Evolutionary conservation across 768 basidiomycete species (phyloP), one percentile per base, ranked within the genome.

Genomic region (Auricularia sp.): DNA sequence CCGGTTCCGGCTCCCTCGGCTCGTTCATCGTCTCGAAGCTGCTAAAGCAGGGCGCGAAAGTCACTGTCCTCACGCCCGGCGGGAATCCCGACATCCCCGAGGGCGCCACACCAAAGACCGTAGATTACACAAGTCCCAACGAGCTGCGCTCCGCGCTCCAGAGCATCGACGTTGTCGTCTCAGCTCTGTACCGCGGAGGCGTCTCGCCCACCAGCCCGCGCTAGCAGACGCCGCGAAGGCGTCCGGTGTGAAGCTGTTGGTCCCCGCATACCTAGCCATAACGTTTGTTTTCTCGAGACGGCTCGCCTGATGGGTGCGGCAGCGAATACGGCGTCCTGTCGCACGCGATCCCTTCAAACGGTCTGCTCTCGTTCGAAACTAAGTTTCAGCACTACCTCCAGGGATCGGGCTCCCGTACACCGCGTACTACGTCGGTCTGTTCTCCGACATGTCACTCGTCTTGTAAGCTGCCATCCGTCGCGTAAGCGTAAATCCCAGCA

Each of bases 221-320:
- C 65, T 73, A 14, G 68, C 68, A 1, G 42, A 66, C 0, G 72
- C 70, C 0, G 68, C 69, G 1, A 73, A 71, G 66, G 61, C 64
- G 39, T 72, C 66, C 0, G 70, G 73, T 35, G 74, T 74, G 29
- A 66, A 71, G 64, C 67, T 74, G 12, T 75, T 75, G 61, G 66
- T 72, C 3, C 74, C 74, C 6, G 68, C 70, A 29, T 59, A 59
- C 23, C 23, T 35, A 7, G 4, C 23, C 16, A 29, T 23, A 8
- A 33, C 0, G 6, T 51, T 10, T 14, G 18, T 18, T 18, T 51
- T 18, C 47, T 44, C 43, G 18, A 11, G 47, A 16, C 11, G 14
- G 6, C 56, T 59, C 16, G 33, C 4, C 8, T 33, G 56, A 8
- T n/a, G 11, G 12, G 8, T 4, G 23, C 29, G 6, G 4, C 23